A percentile compares a stretch with the other conserved stretches of the same genome.
phyloP scores from a whole-genome alignment of 345 rosid genomes.

The Trapa incisa region DNA sequence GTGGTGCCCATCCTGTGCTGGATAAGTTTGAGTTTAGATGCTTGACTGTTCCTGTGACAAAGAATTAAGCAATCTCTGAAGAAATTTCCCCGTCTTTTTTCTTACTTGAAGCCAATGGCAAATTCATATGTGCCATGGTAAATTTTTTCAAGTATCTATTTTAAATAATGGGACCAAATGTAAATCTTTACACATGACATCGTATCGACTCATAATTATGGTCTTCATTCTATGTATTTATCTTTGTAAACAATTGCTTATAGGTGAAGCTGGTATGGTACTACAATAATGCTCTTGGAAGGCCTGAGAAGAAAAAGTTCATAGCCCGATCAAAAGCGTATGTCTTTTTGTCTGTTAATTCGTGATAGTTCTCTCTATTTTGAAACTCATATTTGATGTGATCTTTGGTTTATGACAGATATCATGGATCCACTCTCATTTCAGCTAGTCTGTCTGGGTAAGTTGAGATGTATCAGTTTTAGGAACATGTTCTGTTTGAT shows the following conservation, averaged over 20 bases:
- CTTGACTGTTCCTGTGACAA: neutral
- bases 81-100: neutral
- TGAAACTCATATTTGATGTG: neutral
- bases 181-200: neutral
- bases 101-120: neutral
- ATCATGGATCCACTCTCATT: slow-evolving; percentile 87
- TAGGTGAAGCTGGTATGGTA: slow-evolving; percentile 93
- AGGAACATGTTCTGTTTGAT: neutral
- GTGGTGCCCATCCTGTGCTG: neutral
- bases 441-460: slow-evolving; percentile 99
- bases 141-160: neutral
- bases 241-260: slow-evolving; percentile 5
- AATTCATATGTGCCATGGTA: neutral
- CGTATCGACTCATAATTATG: neutral
- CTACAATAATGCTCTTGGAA: slow-evolving; percentile 78
- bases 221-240: neutral
- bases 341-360: slow-evolving; percentile 6
- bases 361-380: neutral
- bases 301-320: slow-evolving; percentile 72
- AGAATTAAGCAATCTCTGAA: neutral
- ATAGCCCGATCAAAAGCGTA: slow-evolving; percentile 70
- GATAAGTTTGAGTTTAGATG: neutral
- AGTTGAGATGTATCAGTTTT: neutral
- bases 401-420: slow-evolving; percentile 31
- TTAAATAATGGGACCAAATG: neutral